These are phyloP conservation scores for Acacia concinna DNA, from an alignment of 331 rosid species.

Conservation along the genomic window DNA sequence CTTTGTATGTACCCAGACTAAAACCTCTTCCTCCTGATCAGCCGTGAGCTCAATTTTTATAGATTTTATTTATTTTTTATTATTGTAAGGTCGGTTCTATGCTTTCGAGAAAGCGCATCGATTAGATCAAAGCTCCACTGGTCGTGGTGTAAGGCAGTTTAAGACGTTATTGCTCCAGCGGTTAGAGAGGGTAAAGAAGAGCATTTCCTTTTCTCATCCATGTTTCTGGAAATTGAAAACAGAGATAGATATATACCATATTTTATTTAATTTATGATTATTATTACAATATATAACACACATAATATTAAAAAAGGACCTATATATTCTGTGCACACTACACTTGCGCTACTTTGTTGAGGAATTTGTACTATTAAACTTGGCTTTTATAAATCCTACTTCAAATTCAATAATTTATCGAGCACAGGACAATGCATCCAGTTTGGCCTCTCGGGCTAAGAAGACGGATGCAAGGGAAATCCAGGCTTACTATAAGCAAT, in stretches of 20 bases:
- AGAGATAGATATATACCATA: neutral
- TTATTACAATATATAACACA: no score
- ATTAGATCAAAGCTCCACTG: conserved; percentile 82
- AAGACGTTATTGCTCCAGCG: conserved; percentile 80
- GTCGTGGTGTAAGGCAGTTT: conserved; percentile 96
- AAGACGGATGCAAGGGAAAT: conserved; percentile 97
- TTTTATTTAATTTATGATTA: neutral
- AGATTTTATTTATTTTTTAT: neutral
- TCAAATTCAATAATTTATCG: conserved; percentile 17
- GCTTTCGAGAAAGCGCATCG: conserved; percentile 97
- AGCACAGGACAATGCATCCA: conserved; percentile 77
- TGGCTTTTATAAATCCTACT: neutral
- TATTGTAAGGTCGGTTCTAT: conserved; percentile 75
- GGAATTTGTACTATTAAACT: neutral
- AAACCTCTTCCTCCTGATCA: neutral
- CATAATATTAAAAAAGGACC: neutral
- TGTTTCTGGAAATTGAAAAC: neutral
- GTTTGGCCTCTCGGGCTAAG: conserved; percentile 69
- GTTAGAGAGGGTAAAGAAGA: conserved; percentile 65
- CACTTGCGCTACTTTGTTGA: neutral
- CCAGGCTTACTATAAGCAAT: conserved; percentile 86
- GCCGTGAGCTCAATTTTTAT: neutral
- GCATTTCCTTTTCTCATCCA: neutral
- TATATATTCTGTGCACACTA: neutral
- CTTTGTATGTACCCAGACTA: conserved; percentile 48